These are phyloP conservation scores for Elsinoe perseae DNA, from an alignment of 2,329 filamentous ascomycete species.

Conservation along the genomic window DNA sequence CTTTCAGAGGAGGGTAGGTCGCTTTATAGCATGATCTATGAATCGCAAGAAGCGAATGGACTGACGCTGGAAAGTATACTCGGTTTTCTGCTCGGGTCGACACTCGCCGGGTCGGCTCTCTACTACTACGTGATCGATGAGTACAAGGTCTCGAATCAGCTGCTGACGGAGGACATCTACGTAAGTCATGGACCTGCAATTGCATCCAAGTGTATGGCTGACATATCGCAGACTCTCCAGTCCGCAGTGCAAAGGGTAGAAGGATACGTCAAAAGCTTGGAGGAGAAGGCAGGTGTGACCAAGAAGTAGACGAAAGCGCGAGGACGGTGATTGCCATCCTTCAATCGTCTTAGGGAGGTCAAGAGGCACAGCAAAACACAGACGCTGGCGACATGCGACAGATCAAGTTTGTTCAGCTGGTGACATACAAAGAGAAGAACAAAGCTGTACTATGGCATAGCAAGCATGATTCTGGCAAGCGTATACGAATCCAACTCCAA, in stretches of 20 bases:
- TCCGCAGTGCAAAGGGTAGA: conserved; percentile 78
- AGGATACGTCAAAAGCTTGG: conserved; percentile 71
- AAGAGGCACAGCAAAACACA: no score
- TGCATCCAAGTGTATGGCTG: no score
- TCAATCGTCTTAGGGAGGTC: no score
- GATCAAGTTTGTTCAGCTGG: no score
- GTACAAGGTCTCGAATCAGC: conserved; percentile 87
- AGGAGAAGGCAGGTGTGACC: conserved; percentile 56
- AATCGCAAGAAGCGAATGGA: background rate
- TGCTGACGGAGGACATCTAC: conserved; percentile 91
- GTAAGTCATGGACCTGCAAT: no score
- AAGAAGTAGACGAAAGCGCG: no score
- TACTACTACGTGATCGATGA: conserved; percentile 92
- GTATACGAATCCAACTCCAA: background rate
- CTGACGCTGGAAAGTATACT: conserved; percentile 57
- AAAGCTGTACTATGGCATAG: background rate
- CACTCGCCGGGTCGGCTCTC: conserved; percentile 68
- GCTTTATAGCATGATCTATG: background rate
- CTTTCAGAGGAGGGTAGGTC: conserved; percentile 64
- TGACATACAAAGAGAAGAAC: background rate
- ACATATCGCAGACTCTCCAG: conserved; percentile 64
- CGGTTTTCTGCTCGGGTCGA: conserved; percentile 81
- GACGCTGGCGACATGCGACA: no score
- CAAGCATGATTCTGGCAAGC: background rate
- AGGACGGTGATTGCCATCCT: no score